Percentiles rank a stretch among this genome's conserved stretches.
phyloP scores from a whole-genome alignment of 164 flowering plant species.

The Dillenia turbinata region DNA sequence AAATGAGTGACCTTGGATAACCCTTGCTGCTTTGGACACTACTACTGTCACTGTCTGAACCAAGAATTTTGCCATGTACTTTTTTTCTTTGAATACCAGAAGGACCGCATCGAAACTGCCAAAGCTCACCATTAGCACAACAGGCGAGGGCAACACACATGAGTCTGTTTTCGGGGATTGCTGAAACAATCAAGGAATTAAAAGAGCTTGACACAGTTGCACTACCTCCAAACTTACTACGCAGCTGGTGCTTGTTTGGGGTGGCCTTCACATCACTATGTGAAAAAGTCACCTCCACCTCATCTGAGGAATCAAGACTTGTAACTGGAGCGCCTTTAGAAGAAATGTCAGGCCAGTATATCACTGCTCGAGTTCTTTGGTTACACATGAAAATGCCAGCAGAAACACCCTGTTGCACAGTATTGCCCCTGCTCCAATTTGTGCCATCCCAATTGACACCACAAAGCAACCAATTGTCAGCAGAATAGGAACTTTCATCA shows the following conservation, averaged over 20 bases:
- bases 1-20: conserved; percentile 70
- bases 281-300: conserved; percentile 22
- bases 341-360: conserved; percentile 76
- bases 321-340: conserved; percentile 30
- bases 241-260: conserved; percentile 26
- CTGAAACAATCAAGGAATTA: conserved; percentile 73
- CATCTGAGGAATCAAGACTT: conserved; percentile 39
- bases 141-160: conserved; percentile 63
- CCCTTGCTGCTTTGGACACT: conserved; percentile 38
- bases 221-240: conserved; percentile 25
- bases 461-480: conserved; percentile 54
- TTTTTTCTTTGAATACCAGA: conserved; percentile 36
- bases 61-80: conserved; percentile 19
- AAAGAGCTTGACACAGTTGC: conserved; percentile 21
- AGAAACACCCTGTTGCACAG: conserved; percentile 28
- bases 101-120: conserved; percentile 64
- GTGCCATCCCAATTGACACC: conserved; percentile 51
- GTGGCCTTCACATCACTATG: conserved; percentile 24
- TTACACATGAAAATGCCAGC: conserved; percentile 65
- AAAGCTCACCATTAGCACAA: conserved; percentile 70
- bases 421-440: conserved; percentile 17
- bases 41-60: conserved; percentile 30
- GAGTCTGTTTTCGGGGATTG: conserved; percentile 27
- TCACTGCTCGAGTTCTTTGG: conserved; percentile 40
- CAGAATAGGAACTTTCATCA: conserved; percentile 17